Percentiles rank a stretch among this genome's conserved stretches.
Conservation (phyloP, 2,329 filamentous ascomycete genomes). For the Amesomyces nigricolor region DNA sequence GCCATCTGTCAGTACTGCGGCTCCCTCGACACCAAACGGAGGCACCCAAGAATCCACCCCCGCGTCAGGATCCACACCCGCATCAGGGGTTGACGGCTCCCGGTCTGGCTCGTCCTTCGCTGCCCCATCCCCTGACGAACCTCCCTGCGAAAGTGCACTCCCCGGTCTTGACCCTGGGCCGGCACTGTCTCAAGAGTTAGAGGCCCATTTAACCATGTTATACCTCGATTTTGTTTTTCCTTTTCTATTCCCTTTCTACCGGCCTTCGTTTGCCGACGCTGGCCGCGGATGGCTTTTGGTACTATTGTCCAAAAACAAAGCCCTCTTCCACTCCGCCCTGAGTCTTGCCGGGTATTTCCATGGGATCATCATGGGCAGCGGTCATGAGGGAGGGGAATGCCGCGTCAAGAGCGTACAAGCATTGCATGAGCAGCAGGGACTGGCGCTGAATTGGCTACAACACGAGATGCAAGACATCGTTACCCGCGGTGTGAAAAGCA, state of each 20-base stretch:
- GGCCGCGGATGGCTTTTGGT: slow-evolving; percentile 57
- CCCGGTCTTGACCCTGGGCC: not conserved
- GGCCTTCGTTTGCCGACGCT: slow-evolving; percentile 49
- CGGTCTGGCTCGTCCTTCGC: slow-evolving; percentile 3
- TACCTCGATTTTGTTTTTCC: slow-evolving; percentile 59
- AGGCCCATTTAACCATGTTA: slow-evolving; percentile 44
- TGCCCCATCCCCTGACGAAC: not conserved
- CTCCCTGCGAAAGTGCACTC: not conserved
- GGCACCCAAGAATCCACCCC: not conserved
- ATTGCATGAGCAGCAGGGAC: slow-evolving; percentile 30
- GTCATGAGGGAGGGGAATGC: slow-evolving; percentile 15
- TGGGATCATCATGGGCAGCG: slow-evolving; percentile 36
- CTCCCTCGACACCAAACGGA: not conserved
- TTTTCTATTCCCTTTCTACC: slow-evolving; percentile 59
- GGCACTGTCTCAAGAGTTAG: slow-evolving; percentile 20
- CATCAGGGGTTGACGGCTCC: not conserved
- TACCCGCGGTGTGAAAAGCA: slow-evolving; percentile 24
- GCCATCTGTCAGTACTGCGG: not conserved
- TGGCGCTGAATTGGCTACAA: slow-evolving; percentile 28
- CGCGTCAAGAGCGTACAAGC: slow-evolving; percentile 18
- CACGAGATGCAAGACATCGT: slow-evolving; percentile 29
- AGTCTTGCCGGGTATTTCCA: slow-evolving; percentile 55
- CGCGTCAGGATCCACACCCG: not conserved
- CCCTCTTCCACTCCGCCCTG: slow-evolving; percentile 52
- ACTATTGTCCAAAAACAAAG: slow-evolving; percentile 50